phyloP scores from a whole-genome alignment of 2,329 filamentous ascomycete species.

The Xylariaceae sp. region DNA sequence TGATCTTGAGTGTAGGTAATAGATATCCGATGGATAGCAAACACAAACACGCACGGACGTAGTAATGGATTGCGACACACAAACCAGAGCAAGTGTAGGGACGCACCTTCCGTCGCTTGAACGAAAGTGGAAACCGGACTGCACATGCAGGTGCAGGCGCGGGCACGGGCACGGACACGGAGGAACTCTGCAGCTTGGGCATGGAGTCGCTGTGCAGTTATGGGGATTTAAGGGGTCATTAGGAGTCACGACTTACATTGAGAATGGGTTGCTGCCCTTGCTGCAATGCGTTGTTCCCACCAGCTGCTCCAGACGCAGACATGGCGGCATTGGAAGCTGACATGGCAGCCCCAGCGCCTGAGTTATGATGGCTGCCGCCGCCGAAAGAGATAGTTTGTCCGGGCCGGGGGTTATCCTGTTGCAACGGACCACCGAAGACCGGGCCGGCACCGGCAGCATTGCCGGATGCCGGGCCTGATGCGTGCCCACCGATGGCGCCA shows the following conservation, averaged over 20 bases:
- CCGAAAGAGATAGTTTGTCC: constrained; percentile 60
- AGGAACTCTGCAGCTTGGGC: neutral
- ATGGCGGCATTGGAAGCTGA: constrained; percentile 32
- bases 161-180: neutral
- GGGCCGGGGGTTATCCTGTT: constrained; percentile 51
- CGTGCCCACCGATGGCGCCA: constrained; percentile 29
- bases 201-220: neutral
- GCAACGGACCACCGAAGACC: constrained; percentile 66
- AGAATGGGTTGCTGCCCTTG: constrained; percentile 55
- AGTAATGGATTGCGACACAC: neutral
- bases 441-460: constrained; percentile 53
- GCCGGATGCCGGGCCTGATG: constrained; percentile 35
- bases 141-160: too few species aligned
- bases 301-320: constrained; percentile 36
- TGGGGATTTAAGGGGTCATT: neutral
- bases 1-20: too few species aligned
- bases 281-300: constrained; percentile 31
- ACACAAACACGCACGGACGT: too few species aligned
- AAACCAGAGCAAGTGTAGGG: neutral
- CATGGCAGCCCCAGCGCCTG: constrained; percentile 46
- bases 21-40: too few species aligned
- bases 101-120: neutral
- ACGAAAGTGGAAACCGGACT: neutral
- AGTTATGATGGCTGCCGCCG: constrained; percentile 36
- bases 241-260: constrained; percentile 46